Percentiles rank a stretch among this genome's conserved stretches.
Conservation (phyloP, 2,329 filamentous ascomycete species). For the Verticillium klebahnii region DNA sequence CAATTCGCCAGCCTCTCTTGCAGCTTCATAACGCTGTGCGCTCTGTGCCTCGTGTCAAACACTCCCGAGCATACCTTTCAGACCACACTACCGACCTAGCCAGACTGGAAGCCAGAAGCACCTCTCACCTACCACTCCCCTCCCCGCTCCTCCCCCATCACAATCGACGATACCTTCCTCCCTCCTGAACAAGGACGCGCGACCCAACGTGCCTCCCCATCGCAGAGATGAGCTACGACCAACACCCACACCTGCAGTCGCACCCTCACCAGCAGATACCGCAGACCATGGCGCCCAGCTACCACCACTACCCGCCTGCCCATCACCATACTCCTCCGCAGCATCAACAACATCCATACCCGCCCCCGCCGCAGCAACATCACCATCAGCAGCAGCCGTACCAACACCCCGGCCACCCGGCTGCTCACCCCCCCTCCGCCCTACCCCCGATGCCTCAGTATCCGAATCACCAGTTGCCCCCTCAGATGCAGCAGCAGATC, state of each 20-base stretch:
- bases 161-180: background rate
- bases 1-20: background rate
- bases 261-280: background rate
- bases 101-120: background rate
- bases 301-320: conserved; percentile 10
- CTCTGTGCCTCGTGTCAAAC: background rate
- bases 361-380: conserved; percentile 3
- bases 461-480: conserved; percentile 1
- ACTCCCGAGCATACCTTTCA: background rate
- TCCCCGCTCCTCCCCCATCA: background rate
- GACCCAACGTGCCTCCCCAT: background rate
- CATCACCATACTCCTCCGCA: conserved; percentile 5
- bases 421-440: conserved; percentile 7
- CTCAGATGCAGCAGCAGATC: background rate
- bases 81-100: background rate
- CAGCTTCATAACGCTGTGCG: background rate
- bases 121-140: background rate
- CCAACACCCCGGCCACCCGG: conserved; percentile 1
- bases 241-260: conserved; percentile 3
- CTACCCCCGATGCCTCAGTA: conserved; percentile 11
- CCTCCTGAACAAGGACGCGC: background rate
- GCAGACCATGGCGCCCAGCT: conserved; percentile 3
- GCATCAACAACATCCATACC: background rate
- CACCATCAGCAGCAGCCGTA: conserved; percentile 3
- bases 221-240: conserved; percentile 12